A percentile compares a stretch with the other conserved stretches of the same genome.
Conservation (phyloP, 2,329 filamentous ascomycete genomes). For the Blumeriella jaapii region DNA sequence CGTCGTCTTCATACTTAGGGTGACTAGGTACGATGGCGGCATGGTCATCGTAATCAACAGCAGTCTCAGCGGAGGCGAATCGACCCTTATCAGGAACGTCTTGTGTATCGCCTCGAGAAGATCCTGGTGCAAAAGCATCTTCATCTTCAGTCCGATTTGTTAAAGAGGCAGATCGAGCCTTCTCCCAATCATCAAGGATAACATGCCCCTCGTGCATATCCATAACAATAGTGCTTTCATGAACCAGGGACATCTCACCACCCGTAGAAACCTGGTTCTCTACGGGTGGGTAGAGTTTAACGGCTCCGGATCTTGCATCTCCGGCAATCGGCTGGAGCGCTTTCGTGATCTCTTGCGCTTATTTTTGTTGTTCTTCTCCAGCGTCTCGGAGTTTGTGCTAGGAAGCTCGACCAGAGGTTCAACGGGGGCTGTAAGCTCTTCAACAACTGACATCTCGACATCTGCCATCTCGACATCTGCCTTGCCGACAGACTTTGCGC, state of each 20-base stretch:
- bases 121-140: neutral
- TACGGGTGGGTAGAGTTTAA: slow-evolving; percentile 28
- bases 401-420: slow-evolving; percentile 10
- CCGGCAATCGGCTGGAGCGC: slow-evolving; percentile 6
- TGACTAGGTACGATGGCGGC: too few species aligned
- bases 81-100: neutral
- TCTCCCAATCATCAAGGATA: neutral
- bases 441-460: neutral
- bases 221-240: slow-evolving; percentile 1
- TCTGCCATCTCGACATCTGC: neutral
- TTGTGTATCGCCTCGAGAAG: neutral
- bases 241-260: slow-evolving; percentile 26
- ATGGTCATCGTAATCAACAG: too few species aligned
- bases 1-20: slow-evolving; percentile 1
- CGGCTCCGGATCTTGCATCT: slow-evolving; percentile 6
- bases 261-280: slow-evolving; percentile 27
- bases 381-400: slow-evolving; percentile 12
- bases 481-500: slow-evolving; percentile 1
- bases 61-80: too few species aligned
- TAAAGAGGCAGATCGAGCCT: neutral
- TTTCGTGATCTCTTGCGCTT: slow-evolving; percentile 8
- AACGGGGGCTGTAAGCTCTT: neutral
- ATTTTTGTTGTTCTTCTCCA: slow-evolving; percentile 9
- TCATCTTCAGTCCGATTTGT: neutral
- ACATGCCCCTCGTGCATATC: slow-evolving; percentile 1